A percentile compares a stretch with the other conserved stretches of the same genome.
Evolutionary conservation across 176 grass and related monocot species (phyloP).

Genomic region (Carex kokanica): DNA sequence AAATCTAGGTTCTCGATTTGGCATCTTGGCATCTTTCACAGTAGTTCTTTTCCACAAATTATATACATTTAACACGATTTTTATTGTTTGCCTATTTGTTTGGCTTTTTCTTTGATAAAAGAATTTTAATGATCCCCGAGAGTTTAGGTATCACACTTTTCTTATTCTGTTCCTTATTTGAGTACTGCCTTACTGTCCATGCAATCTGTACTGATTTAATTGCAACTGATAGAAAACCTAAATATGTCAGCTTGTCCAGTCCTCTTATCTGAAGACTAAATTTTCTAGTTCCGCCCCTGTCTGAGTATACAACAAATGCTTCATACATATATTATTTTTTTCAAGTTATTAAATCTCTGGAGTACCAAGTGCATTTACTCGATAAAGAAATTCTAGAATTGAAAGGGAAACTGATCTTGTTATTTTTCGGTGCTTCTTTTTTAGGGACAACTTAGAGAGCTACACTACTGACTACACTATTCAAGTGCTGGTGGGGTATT

Average conservation of each 20-base stretch:
- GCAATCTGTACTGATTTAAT: neutral
- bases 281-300: neutral
- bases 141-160: neutral
- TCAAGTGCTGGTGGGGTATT: conserved; percentile 91
- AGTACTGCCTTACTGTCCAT: neutral
- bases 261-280: too few species aligned
- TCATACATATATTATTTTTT: neutral
- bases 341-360: neutral
- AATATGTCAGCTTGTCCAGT: neutral
- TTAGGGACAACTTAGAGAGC: conserved; percentile 89
- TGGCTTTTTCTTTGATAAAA: neutral
- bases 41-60: neutral
- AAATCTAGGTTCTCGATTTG: neutral
- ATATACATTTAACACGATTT: neutral
- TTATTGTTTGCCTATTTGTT: neutral
- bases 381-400: neutral
- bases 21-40: conserved; percentile 5
- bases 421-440: conserved; percentile 24
- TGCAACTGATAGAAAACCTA: neutral
- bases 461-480: conserved; percentile 95
- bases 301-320: neutral
- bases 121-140: neutral
- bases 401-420: neutral
- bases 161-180: neutral
- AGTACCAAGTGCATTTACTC: neutral